These are phyloP conservation scores for Gracilaria gracilis DNA, from an alignment of 23 red algal species.

Conservation along the genomic window DNA sequence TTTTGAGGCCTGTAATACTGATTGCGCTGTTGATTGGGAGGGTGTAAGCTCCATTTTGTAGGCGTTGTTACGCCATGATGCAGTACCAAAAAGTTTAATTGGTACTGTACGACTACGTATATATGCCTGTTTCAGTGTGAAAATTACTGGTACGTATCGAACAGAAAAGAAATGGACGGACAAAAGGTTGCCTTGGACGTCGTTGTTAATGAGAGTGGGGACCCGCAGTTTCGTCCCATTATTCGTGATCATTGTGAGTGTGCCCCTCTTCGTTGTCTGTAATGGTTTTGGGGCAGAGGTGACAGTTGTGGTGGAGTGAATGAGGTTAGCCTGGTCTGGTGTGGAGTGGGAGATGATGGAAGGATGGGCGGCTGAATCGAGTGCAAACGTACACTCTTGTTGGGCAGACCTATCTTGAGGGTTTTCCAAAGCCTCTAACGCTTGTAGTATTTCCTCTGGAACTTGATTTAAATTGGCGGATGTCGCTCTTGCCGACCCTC, in stretches of 20 bases:
- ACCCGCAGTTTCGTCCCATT: neutral
- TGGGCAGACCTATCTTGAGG: neutral
- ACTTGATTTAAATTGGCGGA: neutral
- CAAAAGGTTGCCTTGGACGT: neutral
- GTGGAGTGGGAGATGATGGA: neutral
- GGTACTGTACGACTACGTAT: neutral
- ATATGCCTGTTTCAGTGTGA: neutral
- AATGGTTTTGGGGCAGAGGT: neutral
- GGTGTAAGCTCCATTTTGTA: neutral
- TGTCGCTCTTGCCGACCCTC: neutral
- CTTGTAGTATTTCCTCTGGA: neutral
- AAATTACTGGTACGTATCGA: neutral
- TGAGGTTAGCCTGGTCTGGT: neutral
- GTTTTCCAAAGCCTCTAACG: neutral
- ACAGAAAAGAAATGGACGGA: neutral
- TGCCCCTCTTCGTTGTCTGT: slow-evolving; percentile 2
- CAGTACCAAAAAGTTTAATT: slow-evolving; percentile 1
- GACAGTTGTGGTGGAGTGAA: neutral
- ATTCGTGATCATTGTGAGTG: neutral
- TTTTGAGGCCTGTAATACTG: no score
- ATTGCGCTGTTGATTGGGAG: neutral
- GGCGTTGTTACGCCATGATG: neutral
- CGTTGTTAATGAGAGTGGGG: neutral
- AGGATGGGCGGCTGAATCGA: neutral
- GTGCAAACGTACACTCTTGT: neutral